Conservation (phyloP, 192 early-diverging fungal genomes). For the Gamsiella multidivaricata region DNA sequence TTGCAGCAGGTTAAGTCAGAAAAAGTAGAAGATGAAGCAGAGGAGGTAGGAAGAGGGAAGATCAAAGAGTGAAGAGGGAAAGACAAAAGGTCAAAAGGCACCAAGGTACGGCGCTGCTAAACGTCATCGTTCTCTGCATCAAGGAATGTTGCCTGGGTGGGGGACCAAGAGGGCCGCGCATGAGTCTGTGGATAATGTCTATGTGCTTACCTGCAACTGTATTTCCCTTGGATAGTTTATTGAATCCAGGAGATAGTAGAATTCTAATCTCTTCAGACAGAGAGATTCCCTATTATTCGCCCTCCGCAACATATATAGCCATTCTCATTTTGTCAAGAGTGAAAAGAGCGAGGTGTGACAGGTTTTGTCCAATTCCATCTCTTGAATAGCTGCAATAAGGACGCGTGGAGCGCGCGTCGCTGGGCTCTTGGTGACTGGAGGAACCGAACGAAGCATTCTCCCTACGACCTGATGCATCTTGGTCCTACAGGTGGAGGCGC, state of each 20-base stretch:
- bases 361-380: neutral
- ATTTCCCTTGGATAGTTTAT: no score
- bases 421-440: no score
- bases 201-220: no score
- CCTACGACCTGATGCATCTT: no score
- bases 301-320: neutral
- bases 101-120: neutral
- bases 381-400: no score
- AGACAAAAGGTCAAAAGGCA: neutral
- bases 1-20: no score
- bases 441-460: no score
- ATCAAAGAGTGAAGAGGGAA: neutral
- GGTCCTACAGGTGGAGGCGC: no score
- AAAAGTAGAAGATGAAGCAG: slow-evolving; percentile 6
- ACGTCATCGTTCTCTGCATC: neutral
- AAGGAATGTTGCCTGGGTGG: slow-evolving; percentile 19
- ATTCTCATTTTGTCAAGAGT: no score
- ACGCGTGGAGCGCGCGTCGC: no score
- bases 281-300: neutral
- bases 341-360: neutral
- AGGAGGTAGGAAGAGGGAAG: neutral
- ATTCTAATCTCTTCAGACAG: slow-evolving; percentile 24
- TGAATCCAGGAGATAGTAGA: slow-evolving; percentile 4
- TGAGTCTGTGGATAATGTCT: neutral
- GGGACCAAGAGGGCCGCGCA: neutral